phyloP scores from a whole-genome alignment of 1,284 basidiomycete species.

The Filobasidium uniguttulatum region DNA sequence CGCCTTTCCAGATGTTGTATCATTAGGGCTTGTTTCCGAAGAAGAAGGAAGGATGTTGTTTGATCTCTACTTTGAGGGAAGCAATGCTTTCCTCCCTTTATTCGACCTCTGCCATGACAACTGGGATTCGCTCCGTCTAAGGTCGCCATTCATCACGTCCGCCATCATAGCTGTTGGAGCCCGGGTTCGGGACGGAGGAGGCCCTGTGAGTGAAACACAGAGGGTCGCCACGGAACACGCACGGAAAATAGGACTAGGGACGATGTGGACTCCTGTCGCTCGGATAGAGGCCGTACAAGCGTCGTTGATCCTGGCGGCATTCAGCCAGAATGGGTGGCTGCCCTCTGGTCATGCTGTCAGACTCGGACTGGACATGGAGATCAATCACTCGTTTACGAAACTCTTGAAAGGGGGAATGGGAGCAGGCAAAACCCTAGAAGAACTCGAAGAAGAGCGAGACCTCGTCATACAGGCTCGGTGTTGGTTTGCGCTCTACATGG shows the following conservation, averaged over 20 bases:
- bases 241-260: slow-evolving; percentile 65
- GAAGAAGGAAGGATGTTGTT: slow-evolving; percentile 69
- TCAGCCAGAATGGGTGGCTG: slow-evolving; percentile 83
- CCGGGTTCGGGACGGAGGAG: slow-evolving; percentile 71
- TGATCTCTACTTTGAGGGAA: slow-evolving; percentile 58
- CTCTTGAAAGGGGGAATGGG: slow-evolving; percentile 60
- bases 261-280: slow-evolving; percentile 67
- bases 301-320: slow-evolving; percentile 77
- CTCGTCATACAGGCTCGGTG: slow-evolving; percentile 65
- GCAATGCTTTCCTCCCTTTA: slow-evolving; percentile 75
- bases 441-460: slow-evolving; percentile 55
- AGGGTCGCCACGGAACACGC: slow-evolving; percentile 49
- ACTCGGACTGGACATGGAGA: slow-evolving; percentile 80
- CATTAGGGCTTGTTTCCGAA: slow-evolving; percentile 54
- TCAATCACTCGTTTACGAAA: slow-evolving; percentile 77
- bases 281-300: slow-evolving; percentile 74
- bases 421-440: slow-evolving; percentile 43
- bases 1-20: slow-evolving; percentile 33
- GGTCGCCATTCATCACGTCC: slow-evolving; percentile 41
- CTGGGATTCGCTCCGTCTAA: slow-evolving; percentile 45
- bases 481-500: slow-evolving; percentile 81
- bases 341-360: slow-evolving; percentile 81
- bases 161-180: slow-evolving; percentile 81
- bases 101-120: slow-evolving; percentile 66
- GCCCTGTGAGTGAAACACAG: slow-evolving; percentile 38